Base-by-base conservation (phyloP, 2,329 filamentous ascomycete species). In the Botrytis deweyae region DNA sequence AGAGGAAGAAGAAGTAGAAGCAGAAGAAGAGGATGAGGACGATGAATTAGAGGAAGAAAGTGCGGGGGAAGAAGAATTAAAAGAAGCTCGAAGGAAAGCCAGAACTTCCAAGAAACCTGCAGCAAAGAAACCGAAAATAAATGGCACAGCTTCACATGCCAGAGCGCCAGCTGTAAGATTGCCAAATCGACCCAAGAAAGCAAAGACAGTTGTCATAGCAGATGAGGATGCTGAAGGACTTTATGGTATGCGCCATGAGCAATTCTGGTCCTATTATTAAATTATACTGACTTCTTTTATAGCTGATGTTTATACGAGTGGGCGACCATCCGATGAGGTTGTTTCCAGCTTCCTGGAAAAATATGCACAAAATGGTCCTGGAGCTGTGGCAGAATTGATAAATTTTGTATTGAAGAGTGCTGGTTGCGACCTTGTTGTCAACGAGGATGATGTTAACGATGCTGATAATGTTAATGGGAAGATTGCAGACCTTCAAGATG, bases 401-500 rank as follows among this genome's bases (percentile, higher is more conserved):
- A 92, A 92, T 82, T 91, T 90, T 77, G 87, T 92, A 52, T 83
- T 92, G 55, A 87, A 89, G 79, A 88, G 93, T 76, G 90, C 95
- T 29, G 96, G 96, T 44, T 97, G 95, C 81, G 89, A 93, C 72
- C 86, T 93, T 72, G 88, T 92, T 77, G 89, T 99, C 72, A 92
- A 91, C 16, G 88, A 89, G 58, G 91, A 96, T 80, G 94, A 98
- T 81, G 93, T 98, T 76, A 90, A 91, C 77, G 95, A 99, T 81
- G 90, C 94, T 12, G 96, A 99, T 81, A 94, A 96, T 80, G 93
- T 92, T 66, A 89, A 93, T 29, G 91, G 90, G 80, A 91, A 90
- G 80, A 85, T 99, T 64, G 86, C 88, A 36, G 95, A 98, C 79
- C 86, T 99, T n/a, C 93, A 98, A 82, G 91, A 93, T 75, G 90